Evolutionary conservation across 306 rosid species (phyloP).

Genomic region (Elaeagnus macrophylla): DNA sequence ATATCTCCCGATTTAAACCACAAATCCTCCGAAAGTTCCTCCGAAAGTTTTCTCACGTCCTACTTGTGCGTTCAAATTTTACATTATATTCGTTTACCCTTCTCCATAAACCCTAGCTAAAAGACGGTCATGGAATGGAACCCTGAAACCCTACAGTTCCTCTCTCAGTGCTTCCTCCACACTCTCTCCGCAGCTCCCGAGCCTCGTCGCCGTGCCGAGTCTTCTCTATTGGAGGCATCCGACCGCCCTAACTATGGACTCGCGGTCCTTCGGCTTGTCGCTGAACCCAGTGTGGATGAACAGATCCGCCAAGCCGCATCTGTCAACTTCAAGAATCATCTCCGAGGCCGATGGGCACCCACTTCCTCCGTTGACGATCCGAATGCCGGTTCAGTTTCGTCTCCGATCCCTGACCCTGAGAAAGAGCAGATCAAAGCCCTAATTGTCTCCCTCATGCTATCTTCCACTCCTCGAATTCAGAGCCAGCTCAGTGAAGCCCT

Average conservation of each 20-base stretch:
- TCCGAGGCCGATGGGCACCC: slow-evolving; percentile 59
- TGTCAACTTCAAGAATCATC: slow-evolving; percentile 85
- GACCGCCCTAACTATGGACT: slow-evolving; percentile 65
- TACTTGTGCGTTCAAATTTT: too few relatives aligned
- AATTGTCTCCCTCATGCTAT: slow-evolving; percentile 85
- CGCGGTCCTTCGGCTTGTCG: slow-evolving; percentile 82
- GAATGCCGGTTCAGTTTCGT: not conserved
- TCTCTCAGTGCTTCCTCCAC: slow-evolving; percentile 76
- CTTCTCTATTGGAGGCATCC: slow-evolving; percentile 61
- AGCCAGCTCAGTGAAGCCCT: slow-evolving; percentile 90
- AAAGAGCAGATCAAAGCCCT: slow-evolving; percentile 80
- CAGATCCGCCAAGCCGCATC: slow-evolving; percentile 90
- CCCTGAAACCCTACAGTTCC: slow-evolving; percentile 66
- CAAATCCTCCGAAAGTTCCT: too few relatives aligned
- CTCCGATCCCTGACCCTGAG: slow-evolving; percentile 45
- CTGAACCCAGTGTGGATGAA: slow-evolving; percentile 64
- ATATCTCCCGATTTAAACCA: too few relatives aligned
- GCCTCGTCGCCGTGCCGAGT: slow-evolving; percentile 83
- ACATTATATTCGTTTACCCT: too few relatives aligned
- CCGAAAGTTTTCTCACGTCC: too few relatives aligned
- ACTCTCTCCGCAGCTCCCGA: slow-evolving; percentile 76
- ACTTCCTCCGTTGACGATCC: slow-evolving; percentile 31
- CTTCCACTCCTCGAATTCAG: slow-evolving; percentile 59
- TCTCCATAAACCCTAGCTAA: slow-evolving; percentile 1
- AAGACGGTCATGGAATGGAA: slow-evolving; percentile 69